Conservation (phyloP, 495 filamentous ascomycete species). For the Gamarada debralockiae region DNA sequence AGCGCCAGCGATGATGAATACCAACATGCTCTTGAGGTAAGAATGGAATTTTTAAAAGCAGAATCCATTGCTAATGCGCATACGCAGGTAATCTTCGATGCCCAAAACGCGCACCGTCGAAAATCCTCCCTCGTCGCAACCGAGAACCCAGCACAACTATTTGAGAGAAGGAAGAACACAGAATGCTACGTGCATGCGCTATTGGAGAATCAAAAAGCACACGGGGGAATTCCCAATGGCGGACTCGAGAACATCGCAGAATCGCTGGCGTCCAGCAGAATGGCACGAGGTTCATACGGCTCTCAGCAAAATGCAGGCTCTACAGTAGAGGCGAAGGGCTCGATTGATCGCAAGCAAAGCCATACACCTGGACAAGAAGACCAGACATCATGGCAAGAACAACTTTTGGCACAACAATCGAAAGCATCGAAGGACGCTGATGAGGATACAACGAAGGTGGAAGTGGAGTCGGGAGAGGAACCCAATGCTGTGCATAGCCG, state of each 20-base stretch:
- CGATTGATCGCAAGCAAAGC: not conserved
- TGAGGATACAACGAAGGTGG: not conserved
- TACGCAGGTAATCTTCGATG: conserved; percentile 68
- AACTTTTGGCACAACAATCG: conserved; percentile 6
- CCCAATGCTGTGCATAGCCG: conserved; percentile 37
- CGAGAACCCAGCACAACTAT: conserved; percentile 38
- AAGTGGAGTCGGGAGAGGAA: conserved; percentile 14
- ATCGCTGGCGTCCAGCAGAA: conserved; percentile 6
- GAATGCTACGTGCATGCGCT: conserved; percentile 84
- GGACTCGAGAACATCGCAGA: conserved; percentile 22
- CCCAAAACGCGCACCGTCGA: conserved; percentile 68
- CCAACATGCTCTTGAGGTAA: conserved; percentile 27
- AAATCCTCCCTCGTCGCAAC: conserved; percentile 78
- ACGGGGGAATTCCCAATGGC: conserved; percentile 1
- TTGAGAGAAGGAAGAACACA: conserved; percentile 47
- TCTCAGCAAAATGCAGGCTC: too few species aligned
- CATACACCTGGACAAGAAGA: conserved; percentile 31
- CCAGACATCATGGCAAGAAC: conserved; percentile 38
- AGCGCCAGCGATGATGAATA: conserved; percentile 26
- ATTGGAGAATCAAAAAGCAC: conserved; percentile 44
- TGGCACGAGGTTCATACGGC: not conserved
- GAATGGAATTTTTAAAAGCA: not conserved
- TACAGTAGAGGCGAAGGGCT: conserved; percentile 15
- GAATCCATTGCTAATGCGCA: conserved; percentile 8
- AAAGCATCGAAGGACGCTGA: conserved; percentile 22